These are phyloP conservation scores for Penicillium cosmopolitanum DNA, from an alignment of 495 filamentous ascomycete genomes.

Conservation along the genomic window DNA sequence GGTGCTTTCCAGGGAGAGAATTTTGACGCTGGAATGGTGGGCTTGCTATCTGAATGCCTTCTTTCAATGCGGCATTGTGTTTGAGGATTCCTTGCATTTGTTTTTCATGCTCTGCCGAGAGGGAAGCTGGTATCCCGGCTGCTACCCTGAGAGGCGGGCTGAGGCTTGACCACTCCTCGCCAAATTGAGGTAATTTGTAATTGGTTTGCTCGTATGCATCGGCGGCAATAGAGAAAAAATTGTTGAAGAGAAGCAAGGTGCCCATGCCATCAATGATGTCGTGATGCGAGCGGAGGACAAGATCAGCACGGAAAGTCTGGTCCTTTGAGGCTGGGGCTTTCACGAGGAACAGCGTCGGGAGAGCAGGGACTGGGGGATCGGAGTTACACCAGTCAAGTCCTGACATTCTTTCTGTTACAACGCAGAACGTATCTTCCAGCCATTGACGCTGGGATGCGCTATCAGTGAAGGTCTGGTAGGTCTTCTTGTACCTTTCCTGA, in stretches of 20 bases:
- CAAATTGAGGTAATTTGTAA: constrained; percentile 11
- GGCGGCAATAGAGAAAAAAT: constrained; percentile 23
- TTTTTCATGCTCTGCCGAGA: neutral
- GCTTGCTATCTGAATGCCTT: neutral
- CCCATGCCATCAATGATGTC: constrained; percentile 55
- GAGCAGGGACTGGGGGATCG: constrained; percentile 38
- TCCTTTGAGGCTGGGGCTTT: constrained; percentile 9
- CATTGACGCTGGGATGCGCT: neutral
- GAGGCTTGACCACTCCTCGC: neutral
- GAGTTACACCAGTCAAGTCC: constrained; percentile 46
- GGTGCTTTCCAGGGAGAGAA: neutral
- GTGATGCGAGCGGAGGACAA: constrained; percentile 50
- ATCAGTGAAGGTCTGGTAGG: constrained; percentile 34
- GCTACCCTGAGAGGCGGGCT: neutral
- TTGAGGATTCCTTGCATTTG: neutral
- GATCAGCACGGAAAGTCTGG: constrained; percentile 14
- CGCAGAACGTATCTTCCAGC: constrained; percentile 38
- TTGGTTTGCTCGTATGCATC: constrained; percentile 13
- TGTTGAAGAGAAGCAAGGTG: constrained; percentile 42
- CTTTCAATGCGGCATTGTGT: neutral
- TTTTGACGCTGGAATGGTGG: neutral
- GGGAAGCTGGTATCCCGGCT: neutral
- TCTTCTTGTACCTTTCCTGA: constrained; percentile 38
- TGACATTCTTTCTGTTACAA: constrained; percentile 30
- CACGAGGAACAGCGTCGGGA: constrained; percentile 46